phyloP scores from a whole-genome alignment of 257 asterid genomes.

The Fraxinus excelsior region DNA sequence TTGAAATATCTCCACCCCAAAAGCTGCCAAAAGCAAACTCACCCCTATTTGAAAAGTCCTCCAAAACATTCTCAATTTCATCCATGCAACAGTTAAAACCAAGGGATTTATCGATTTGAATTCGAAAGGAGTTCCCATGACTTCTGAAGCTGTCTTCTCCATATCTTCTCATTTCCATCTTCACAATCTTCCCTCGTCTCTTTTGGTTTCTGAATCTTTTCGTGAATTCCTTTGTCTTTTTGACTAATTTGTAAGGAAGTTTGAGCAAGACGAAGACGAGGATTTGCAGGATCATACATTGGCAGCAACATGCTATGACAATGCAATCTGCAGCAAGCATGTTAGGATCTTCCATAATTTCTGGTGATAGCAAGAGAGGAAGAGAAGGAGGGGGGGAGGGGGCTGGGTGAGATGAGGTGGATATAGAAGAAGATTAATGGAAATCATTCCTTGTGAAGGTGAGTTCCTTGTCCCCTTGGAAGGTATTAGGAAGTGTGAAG shows the following conservation, averaged over 20 bases:
- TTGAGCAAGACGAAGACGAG: slow-evolving; percentile 60
- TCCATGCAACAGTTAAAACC: slow-evolving; percentile 50
- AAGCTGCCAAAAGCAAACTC: slow-evolving; percentile 86
- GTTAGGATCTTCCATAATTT: slow-evolving; percentile 65
- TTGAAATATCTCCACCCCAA: slow-evolving; percentile 51
- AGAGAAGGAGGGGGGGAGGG: not conserved
- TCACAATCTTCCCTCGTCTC: slow-evolving; percentile 31
- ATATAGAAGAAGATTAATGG: slow-evolving; percentile 32
- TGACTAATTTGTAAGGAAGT: slow-evolving; percentile 53
- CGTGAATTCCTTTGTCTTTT: slow-evolving; percentile 44
- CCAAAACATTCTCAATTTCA: slow-evolving; percentile 71
- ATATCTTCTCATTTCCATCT: slow-evolving; percentile 28
- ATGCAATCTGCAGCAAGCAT: slow-evolving; percentile 76
- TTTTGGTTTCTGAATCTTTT: slow-evolving; percentile 44
- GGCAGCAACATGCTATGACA: slow-evolving; percentile 81
- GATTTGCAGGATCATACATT: slow-evolving; percentile 74
- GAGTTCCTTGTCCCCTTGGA: slow-evolving; percentile 46
- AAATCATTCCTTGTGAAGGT: slow-evolving; percentile 49
- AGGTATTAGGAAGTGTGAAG: slow-evolving; percentile 74
- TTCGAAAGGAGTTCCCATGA: slow-evolving; percentile 34
- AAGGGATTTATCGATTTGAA: slow-evolving; percentile 17
- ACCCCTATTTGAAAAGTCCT: slow-evolving; percentile 62
- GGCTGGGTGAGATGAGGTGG: not conserved
- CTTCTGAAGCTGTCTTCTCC: slow-evolving; percentile 38
- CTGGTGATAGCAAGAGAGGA: slow-evolving; percentile 10